Evolutionary conservation across 179 eudicot species (phyloP).

Genomic region (Beta corolliflora): DNA sequence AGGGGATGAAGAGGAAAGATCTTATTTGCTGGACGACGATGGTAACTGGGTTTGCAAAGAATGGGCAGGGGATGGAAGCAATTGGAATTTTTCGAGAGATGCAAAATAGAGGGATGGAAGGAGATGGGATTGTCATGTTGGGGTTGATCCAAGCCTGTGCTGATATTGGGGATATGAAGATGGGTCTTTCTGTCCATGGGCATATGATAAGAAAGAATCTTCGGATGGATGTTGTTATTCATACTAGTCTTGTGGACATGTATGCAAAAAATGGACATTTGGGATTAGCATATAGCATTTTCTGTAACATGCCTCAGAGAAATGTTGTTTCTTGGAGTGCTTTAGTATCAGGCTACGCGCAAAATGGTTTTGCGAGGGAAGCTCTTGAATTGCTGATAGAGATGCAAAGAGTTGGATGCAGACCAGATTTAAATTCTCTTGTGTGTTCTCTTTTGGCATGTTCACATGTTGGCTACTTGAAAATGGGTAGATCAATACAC

Average conservation of each 20-base stretch:
- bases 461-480: slow-evolving; percentile 64
- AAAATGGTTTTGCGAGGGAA: slow-evolving; percentile 64
- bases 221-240: slow-evolving; percentile 45
- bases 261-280: slow-evolving; percentile 70
- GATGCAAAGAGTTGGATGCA: slow-evolving; percentile 65
- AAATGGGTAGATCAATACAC: slow-evolving; percentile 65
- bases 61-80: slow-evolving; percentile 58
- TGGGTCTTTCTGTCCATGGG: slow-evolving; percentile 73
- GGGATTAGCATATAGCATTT: slow-evolving; percentile 54
- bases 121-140: slow-evolving; percentile 73
- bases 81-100: slow-evolving; percentile 46
- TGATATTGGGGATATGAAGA: slow-evolving; percentile 48
- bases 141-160: slow-evolving; percentile 77
- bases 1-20: slow-evolving; percentile 54
- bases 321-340: slow-evolving; percentile 74
- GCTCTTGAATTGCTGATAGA: slow-evolving; percentile 62
- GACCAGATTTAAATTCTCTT: slow-evolving; percentile 58
- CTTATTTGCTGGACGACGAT: slow-evolving; percentile 73
- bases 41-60: slow-evolving; percentile 65
- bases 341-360: slow-evolving; percentile 76
- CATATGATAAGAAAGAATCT: slow-evolving; percentile 54
- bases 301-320: slow-evolving; percentile 49
- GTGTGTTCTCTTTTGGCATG: slow-evolving; percentile 70
- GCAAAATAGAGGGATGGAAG: slow-evolving; percentile 52
- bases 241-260: slow-evolving; percentile 80